Evolutionary conservation across 2,329 filamentous ascomycete species (phyloP).

Genomic region (Tolypocladium endophyticum): DNA sequence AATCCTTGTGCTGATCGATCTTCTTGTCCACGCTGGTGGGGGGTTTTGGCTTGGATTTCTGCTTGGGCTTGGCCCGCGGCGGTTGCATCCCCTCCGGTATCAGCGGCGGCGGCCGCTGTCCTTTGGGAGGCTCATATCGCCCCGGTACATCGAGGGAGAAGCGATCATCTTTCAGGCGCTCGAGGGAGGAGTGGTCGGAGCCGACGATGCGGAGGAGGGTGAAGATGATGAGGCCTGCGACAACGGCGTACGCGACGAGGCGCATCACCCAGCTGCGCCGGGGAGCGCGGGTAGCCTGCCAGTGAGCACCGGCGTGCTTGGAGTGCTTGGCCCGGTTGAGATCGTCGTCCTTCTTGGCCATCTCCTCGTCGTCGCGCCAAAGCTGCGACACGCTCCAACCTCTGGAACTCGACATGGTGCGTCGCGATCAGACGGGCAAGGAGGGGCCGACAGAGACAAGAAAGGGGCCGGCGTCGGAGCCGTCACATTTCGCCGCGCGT

Average conservation of each 20-base stretch:
- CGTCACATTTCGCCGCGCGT: neutral
- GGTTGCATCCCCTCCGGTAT: neutral
- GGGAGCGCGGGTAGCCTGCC: slow-evolving; percentile 31
- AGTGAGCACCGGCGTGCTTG: slow-evolving; percentile 16
- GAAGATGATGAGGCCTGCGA: slow-evolving; percentile 46
- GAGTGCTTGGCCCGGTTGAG: slow-evolving; percentile 16
- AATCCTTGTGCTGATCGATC: slow-evolving; percentile 26
- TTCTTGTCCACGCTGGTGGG: slow-evolving; percentile 5
- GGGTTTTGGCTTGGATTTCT: slow-evolving; percentile 5
- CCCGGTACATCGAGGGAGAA: neutral
- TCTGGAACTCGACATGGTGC: slow-evolving; percentile 2
- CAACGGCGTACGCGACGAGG: slow-evolving; percentile 32
- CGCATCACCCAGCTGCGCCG: slow-evolving; percentile 45
- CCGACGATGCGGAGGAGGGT: slow-evolving; percentile 10
- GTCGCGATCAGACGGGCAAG: neutral
- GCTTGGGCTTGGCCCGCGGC: neutral
- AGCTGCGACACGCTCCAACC: slow-evolving; percentile 11
- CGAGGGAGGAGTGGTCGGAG: slow-evolving; percentile 11
- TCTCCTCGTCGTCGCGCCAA: slow-evolving; percentile 42
- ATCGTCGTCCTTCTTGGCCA: slow-evolving; percentile 53
- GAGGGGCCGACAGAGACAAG: neutral
- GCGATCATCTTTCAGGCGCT: neutral
- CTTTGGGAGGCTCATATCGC: neutral
- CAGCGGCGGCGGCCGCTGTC: neutral
- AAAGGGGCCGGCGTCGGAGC: neutral